Evolutionary conservation across 495 filamentous ascomycete genomes (phyloP).

Genomic region (Tuber umbilicatum): DNA sequence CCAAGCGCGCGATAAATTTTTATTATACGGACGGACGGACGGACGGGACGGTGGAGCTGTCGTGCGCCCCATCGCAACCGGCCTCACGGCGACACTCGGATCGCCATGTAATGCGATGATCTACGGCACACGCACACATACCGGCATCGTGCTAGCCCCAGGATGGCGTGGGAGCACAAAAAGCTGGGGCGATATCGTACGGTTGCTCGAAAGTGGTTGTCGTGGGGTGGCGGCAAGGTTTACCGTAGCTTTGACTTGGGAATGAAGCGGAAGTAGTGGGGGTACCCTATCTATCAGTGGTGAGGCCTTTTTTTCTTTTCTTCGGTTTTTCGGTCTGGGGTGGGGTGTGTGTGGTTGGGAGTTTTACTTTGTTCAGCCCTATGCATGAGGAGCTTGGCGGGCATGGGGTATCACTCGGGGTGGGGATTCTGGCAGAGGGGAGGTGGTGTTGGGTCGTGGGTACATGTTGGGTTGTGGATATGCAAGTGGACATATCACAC

Average conservation of each 20-base stretch:
- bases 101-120: too few relatives aligned
- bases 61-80: too few relatives aligned
- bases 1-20: background rate
- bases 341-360: background rate
- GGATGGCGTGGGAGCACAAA: background rate
- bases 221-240: background rate
- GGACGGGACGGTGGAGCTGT: too few relatives aligned
- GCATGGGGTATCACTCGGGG: background rate
- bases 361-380: background rate
- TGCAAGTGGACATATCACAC: background rate
- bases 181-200: background rate
- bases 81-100: too few relatives aligned
- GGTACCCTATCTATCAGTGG: background rate
- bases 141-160: too few relatives aligned
- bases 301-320: background rate
- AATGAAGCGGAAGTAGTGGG: background rate
- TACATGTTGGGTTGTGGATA: background rate
- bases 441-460: background rate
- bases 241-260: background rate
- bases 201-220: background rate
- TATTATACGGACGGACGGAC: too few relatives aligned
- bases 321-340: background rate
- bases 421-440: background rate
- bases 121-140: too few relatives aligned
- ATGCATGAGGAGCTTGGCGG: background rate